Evolutionary conservation across 257 asterid genomes (phyloP).

Genomic region (Echites panduratus): DNA sequence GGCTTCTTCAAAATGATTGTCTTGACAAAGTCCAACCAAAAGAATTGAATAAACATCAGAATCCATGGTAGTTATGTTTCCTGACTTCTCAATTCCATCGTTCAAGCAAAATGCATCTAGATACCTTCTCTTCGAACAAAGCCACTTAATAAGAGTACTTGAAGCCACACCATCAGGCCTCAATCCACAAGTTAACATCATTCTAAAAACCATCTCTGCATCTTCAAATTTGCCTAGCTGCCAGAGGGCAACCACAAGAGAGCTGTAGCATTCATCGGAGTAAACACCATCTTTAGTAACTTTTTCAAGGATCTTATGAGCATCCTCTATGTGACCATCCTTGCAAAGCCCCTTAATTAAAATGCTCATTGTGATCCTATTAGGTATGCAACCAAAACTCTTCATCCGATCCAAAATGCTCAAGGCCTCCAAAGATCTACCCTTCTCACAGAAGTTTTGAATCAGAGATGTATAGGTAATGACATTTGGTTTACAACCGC

Average conservation of each 20-base stretch:
- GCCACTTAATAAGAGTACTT: constrained; percentile 34
- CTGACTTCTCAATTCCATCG: constrained; percentile 47
- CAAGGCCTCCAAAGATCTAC: constrained; percentile 48
- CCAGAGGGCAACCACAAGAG: constrained; percentile 49
- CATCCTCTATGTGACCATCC: constrained; percentile 60
- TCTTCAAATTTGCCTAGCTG: constrained; percentile 44
- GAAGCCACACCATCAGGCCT: constrained; percentile 61
- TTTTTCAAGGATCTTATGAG: constrained; percentile 36
- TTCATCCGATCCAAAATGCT: constrained; percentile 49
- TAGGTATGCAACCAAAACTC: constrained; percentile 45
- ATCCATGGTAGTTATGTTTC: constrained; percentile 34
- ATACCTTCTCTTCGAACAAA: constrained; percentile 41
- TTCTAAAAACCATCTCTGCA: constrained; percentile 53
- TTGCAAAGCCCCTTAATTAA: constrained; percentile 63
- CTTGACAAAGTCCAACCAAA: constrained; percentile 48
- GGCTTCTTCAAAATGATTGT: constrained; percentile 44
- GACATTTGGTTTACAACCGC: constrained; percentile 48
- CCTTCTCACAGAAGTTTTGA: constrained; percentile 54
- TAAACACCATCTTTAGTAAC: constrained; percentile 30
- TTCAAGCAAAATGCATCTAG: constrained; percentile 54
- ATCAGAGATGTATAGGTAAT: constrained; percentile 67
- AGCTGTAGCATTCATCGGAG: constrained; percentile 46
- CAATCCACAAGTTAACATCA: constrained; percentile 52
- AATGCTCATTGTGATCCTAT: constrained; percentile 43
- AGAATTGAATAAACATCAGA: constrained; percentile 47